Evolutionary conservation across 73 alveolate species (phyloP).

Genomic region (Uronychia binucleata): DNA sequence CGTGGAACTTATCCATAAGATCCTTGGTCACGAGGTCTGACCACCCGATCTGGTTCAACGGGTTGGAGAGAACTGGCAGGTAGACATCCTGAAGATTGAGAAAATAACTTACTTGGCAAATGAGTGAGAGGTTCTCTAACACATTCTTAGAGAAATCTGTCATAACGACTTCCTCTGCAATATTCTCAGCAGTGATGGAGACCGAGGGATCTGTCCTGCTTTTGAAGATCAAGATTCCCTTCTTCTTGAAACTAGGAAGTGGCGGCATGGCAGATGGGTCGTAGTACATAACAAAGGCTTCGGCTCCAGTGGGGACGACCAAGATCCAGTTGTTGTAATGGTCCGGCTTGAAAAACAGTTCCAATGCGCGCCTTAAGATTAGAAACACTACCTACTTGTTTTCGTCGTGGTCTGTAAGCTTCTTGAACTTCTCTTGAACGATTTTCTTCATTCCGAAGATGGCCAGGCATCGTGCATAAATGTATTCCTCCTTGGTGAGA

Average conservation of each 20-base stretch:
- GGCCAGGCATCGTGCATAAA: constrained; percentile 26
- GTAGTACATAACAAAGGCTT: constrained; percentile 37
- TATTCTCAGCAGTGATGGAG: constrained; percentile 47
- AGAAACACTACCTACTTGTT: constrained; percentile 45
- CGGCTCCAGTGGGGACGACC: constrained; percentile 60
- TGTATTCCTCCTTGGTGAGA: constrained; percentile 38
- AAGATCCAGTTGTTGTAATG: constrained; percentile 43
- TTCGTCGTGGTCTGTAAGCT: constrained; percentile 64
- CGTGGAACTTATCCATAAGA: constrained; percentile 99
- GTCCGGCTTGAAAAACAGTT: constrained; percentile 49
- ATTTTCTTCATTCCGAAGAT: constrained; percentile 49
- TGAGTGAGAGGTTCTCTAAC: constrained; percentile 73
- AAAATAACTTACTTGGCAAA: constrained; percentile 65
- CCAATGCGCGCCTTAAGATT: constrained; percentile 54
- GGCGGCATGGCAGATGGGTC: constrained; percentile 59
- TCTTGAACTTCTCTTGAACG: constrained; percentile 55
- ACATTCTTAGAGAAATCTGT: constrained; percentile 65
- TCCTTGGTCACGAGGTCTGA: constrained; percentile 99
- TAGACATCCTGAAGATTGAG: constrained; percentile 47
- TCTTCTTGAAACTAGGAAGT: constrained; percentile 65
- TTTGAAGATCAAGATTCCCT: constrained; percentile 66
- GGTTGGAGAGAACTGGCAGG: constrained; percentile 92
- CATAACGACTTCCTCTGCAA: constrained; percentile 57
- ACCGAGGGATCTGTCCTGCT: constrained; percentile 36
- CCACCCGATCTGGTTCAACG: constrained; percentile 98